Percentiles rank a stretch among this genome's conserved stretches.
Evolutionary conservation across 139 green algal species (phyloP).

Genomic region (Coelastrella sp.): DNA sequence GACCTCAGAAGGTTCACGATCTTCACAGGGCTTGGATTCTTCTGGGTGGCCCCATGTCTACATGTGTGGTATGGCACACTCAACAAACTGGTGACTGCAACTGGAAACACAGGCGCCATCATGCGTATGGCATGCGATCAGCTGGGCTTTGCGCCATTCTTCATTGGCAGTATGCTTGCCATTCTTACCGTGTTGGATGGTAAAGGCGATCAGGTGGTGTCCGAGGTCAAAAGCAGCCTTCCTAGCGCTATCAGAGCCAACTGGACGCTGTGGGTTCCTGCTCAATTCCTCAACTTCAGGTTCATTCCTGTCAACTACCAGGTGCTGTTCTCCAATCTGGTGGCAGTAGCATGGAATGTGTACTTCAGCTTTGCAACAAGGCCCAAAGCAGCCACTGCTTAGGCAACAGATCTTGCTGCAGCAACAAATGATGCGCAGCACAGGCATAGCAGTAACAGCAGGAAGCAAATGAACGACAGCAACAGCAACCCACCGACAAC

Average conservation of each 20-base stretch:
- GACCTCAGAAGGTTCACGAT: constrained; percentile 72
- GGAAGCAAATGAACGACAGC: neutral
- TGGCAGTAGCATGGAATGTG: constrained; percentile 86
- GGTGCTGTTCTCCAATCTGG: constrained; percentile 82
- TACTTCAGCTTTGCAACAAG: constrained; percentile 81
- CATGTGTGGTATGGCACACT: constrained; percentile 89
- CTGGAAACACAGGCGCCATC: constrained; percentile 62
- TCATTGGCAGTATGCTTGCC: constrained; percentile 86
- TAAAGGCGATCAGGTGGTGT: constrained; percentile 61
- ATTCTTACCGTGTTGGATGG: constrained; percentile 76
- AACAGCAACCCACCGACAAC: too few relatives aligned
- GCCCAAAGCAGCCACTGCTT: constrained; percentile 23
- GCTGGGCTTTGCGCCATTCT: constrained; percentile 90
- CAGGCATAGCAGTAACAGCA: neutral
- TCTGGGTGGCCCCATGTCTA: constrained; percentile 85
- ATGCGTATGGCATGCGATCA: constrained; percentile 84
- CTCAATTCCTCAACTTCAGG: constrained; percentile 89
- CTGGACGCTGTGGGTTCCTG: constrained; percentile 93
- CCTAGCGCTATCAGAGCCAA: constrained; percentile 81
- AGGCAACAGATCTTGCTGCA: neutral
- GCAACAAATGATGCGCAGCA: neutral
- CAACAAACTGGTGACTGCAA: constrained; percentile 68
- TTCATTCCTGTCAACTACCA: constrained; percentile 84
- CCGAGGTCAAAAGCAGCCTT: constrained; percentile 83
- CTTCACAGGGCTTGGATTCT: constrained; percentile 80